Conservation (phyloP, 768 basidiomycete genomes). For the Ramaria rubella region DNA sequence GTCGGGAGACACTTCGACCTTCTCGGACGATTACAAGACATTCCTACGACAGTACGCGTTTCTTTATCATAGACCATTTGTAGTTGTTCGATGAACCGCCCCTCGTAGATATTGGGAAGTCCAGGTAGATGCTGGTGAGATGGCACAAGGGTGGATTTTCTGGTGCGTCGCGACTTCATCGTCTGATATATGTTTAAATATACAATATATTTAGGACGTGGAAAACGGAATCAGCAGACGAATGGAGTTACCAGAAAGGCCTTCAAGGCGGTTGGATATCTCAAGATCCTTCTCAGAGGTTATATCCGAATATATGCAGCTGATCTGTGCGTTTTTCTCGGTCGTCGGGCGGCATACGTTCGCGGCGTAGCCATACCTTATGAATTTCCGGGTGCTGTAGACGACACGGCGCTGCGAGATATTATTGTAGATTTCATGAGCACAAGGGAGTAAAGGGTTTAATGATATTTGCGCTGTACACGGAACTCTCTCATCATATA, state of each 20-base stretch:
- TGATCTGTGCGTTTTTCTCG: constrained; percentile 19
- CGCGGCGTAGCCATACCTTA: too few species aligned
- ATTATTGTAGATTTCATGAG: too few species aligned
- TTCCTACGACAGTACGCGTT: constrained; percentile 51
- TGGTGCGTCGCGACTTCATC: constrained; percentile 28
- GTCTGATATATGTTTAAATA: background rate
- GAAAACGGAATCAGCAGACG: constrained; percentile 70
- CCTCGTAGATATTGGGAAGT: constrained; percentile 43
- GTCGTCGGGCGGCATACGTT: too few species aligned
- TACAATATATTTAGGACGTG: constrained; percentile 41
- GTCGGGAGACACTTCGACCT: constrained; percentile 53
- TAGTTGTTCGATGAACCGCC: background rate
- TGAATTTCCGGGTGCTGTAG: too few species aligned
- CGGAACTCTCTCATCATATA: too few species aligned
- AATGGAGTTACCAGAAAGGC: constrained; percentile 73
- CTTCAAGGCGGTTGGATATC: constrained; percentile 76
- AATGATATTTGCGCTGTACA: too few species aligned
- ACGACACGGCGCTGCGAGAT: too few species aligned
- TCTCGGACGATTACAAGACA: constrained; percentile 55
- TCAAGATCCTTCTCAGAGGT: constrained; percentile 54
- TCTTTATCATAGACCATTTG: background rate
- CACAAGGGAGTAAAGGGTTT: too few species aligned
- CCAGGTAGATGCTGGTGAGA: constrained; percentile 69
- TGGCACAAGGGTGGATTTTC: constrained; percentile 63
- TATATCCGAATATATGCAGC: constrained; percentile 58